Evolutionary conservation across 495 filamentous ascomycete genomes (phyloP).

Genomic region (Hyaloscypha variabilis): DNA sequence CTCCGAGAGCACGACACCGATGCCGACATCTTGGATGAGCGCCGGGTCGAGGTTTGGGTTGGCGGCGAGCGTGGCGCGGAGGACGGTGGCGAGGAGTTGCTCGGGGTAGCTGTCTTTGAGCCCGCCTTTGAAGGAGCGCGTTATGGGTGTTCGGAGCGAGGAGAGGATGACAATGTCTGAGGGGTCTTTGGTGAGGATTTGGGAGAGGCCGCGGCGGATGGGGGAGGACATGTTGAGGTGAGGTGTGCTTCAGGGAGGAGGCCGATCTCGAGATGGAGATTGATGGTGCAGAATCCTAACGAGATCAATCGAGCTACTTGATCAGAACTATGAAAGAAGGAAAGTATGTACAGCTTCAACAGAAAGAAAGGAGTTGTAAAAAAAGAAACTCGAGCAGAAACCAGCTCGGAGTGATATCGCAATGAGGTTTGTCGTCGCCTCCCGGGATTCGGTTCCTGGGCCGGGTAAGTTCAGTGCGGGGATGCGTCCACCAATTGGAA

Average conservation of each 20-base stretch:
- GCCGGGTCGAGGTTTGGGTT: slow-evolving; percentile 75
- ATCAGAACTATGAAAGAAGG: neutral
- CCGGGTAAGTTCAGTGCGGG: neutral
- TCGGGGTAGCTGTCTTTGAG: slow-evolving; percentile 91
- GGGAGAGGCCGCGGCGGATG: slow-evolving; percentile 58
- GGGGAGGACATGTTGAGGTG: slow-evolving; percentile 28
- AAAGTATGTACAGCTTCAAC: neutral
- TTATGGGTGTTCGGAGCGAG: slow-evolving; percentile 82
- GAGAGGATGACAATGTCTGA: slow-evolving; percentile 88
- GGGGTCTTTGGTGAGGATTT: slow-evolving; percentile 79
- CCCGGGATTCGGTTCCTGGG: neutral
- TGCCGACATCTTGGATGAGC: slow-evolving; percentile 75
- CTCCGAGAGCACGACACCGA: slow-evolving; percentile 87
- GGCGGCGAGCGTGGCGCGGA: slow-evolving; percentile 75
- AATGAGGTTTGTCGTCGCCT: neutral
- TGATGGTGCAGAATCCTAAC: neutral
- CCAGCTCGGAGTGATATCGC: neutral
- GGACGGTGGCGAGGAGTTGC: slow-evolving; percentile 80
- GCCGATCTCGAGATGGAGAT: neutral
- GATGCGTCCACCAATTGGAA: neutral
- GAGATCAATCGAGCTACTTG: no score
- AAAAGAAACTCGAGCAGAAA: neutral
- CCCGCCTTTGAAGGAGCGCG: slow-evolving; percentile 77
- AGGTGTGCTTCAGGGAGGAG: neutral
- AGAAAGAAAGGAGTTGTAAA: neutral